A percentile compares a stretch with the other conserved stretches of the same genome.
Conservation (phyloP, 139 green algal genomes). For the Coccomyxa sp. region DNA sequence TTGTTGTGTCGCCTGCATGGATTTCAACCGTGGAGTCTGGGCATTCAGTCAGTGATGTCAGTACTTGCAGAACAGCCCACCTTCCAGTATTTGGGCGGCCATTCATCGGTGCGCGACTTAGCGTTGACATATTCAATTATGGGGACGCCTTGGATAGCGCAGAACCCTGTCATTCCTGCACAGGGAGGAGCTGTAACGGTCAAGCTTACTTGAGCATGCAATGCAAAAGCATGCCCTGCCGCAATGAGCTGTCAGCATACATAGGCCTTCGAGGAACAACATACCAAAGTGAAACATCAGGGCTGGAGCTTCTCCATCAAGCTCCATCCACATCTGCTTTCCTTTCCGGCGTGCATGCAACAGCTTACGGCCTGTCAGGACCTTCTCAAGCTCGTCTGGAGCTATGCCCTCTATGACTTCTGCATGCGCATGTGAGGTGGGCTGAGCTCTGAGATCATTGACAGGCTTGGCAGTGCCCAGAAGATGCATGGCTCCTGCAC, state of each 20-base stretch:
- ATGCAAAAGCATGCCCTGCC: not conserved
- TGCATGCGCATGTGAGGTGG: slow-evolving; percentile 12
- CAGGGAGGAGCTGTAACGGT: slow-evolving; percentile 1
- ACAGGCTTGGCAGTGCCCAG: too few species aligned
- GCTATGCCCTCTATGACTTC: slow-evolving; percentile 54
- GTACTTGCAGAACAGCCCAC: slow-evolving; percentile 4
- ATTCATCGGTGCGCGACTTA: slow-evolving; percentile 13
- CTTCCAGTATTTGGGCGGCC: slow-evolving; percentile 39
- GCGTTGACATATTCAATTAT: slow-evolving; percentile 46
- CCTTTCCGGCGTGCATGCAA: slow-evolving; percentile 45
- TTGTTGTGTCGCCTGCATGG: not conserved
- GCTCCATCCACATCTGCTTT: slow-evolving; percentile 78
- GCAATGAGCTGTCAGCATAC: too few species aligned
- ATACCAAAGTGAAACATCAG: slow-evolving; percentile 75
- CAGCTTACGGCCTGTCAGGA: slow-evolving; percentile 36
- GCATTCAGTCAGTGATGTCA: too few species aligned
- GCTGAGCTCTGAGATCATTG: not conserved
- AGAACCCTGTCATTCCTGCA: slow-evolving; percentile 73
- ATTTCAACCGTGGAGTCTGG: too few species aligned
- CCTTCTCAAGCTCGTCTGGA: slow-evolving; percentile 32
- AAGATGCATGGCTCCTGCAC: too few species aligned
- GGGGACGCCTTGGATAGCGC: slow-evolving; percentile 46
- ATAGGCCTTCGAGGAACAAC: not conserved
- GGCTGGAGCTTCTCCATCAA: slow-evolving; percentile 40
- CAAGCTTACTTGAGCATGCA: not conserved